These are phyloP conservation scores for Pyrenophora graminea DNA, from an alignment of 2,329 filamentous ascomycete species.

Conservation along the genomic window DNA sequence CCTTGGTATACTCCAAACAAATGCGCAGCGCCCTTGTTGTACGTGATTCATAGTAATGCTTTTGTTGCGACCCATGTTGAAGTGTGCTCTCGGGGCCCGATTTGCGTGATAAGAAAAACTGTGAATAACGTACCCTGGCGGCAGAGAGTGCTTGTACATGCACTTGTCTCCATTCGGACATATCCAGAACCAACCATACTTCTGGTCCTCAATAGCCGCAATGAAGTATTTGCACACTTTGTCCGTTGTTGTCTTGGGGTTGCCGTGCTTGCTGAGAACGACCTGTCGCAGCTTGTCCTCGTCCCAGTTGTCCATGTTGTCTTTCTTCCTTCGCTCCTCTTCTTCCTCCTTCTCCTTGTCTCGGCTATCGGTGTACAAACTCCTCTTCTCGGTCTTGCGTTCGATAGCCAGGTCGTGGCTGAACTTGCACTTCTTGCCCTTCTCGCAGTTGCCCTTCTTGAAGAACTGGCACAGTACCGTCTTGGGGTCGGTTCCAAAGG, in stretches of 20 bases:
- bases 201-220: slow-evolving; percentile 94
- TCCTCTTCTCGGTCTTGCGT: slow-evolving; percentile 89
- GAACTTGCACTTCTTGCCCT: slow-evolving; percentile 94
- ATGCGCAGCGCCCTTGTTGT: too few relatives aligned
- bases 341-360: slow-evolving; percentile 72
- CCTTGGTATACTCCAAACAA: too few relatives aligned
- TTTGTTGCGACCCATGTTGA: too few relatives aligned
- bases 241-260: slow-evolving; percentile 91
- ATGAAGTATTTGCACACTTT: slow-evolving; percentile 99
- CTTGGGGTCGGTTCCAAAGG: slow-evolving; percentile 97
- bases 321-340: slow-evolving; percentile 78
- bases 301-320: slow-evolving; percentile 96
- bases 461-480: slow-evolving; percentile 95
- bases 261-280: slow-evolving; percentile 94
- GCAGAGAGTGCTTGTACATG: slow-evolving; percentile 97
- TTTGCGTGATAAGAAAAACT: neutral
- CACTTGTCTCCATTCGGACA: slow-evolving; percentile 98
- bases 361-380: slow-evolving; percentile 84
- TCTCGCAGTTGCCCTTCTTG: slow-evolving; percentile 97
- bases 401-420: slow-evolving; percentile 87
- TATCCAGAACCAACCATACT: slow-evolving; percentile 99
- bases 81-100: too few relatives aligned
- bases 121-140: slow-evolving; percentile 74
- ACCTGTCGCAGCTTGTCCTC: slow-evolving; percentile 93
- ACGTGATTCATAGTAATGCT: too few relatives aligned